phyloP scores from a whole-genome alignment of 208 protist genomes.

The Trichomonas vaginalis region DNA sequence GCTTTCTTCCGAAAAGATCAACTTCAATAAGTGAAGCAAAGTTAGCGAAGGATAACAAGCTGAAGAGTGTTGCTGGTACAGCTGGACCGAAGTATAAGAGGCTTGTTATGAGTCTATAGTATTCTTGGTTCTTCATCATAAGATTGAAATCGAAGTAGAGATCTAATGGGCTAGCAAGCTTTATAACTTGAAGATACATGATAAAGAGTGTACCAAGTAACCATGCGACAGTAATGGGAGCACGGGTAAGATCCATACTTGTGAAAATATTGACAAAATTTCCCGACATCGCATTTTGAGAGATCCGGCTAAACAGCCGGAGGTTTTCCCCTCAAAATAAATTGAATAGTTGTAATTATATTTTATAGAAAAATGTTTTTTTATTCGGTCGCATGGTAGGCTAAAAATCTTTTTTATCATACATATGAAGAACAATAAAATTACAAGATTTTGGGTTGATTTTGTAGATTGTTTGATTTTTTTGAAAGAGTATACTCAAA shows the following conservation, averaged over 20 bases:
- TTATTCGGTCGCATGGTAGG: no score
- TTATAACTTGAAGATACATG: not conserved
- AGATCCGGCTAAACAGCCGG: not conserved
- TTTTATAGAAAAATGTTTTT: no score
- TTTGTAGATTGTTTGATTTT: no score
- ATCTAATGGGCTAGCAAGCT: not conserved
- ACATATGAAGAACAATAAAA: no score
- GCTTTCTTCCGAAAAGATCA: not conserved
- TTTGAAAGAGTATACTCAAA: no score
- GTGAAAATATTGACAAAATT: not conserved
- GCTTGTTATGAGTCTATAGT: not conserved
- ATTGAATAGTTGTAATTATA: no score
- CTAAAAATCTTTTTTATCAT: no score
- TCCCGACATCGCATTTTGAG: not conserved
- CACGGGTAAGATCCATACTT: not conserved
- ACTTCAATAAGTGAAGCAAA: not conserved
- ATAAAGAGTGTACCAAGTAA: not conserved
- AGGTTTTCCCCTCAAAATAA: not conserved
- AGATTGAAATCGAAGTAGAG: not conserved
- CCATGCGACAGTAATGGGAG: not conserved
- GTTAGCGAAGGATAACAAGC: not conserved
- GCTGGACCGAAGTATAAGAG: not conserved
- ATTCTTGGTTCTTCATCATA: not conserved
- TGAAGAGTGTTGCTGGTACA: not conserved
- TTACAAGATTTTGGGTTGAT: no score